Evolutionary conservation across 306 rosid genomes (phyloP).

Genomic region (Sicyos edulis): DNA sequence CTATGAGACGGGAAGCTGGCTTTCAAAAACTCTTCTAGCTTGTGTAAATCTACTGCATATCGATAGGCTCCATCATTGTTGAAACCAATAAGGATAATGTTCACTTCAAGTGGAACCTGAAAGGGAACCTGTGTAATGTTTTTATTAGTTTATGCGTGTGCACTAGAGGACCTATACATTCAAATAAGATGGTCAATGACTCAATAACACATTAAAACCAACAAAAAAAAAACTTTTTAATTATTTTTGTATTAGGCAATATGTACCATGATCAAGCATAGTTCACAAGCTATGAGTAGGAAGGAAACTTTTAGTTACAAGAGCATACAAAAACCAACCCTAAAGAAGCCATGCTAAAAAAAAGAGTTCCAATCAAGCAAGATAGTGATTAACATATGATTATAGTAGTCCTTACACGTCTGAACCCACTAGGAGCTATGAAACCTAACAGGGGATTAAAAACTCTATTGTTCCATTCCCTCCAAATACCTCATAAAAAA

Average conservation of each 20-base stretch:
- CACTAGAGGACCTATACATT: neutral
- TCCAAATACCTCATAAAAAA: neutral
- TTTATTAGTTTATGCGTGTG: constrained; percentile 8
- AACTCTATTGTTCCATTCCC: neutral
- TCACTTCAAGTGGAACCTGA: constrained; percentile 94
- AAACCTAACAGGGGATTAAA: neutral
- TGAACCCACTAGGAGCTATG: neutral
- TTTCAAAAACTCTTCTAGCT: constrained; percentile 62
- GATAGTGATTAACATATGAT: neutral
- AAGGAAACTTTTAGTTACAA: neutral
- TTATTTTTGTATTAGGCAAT: neutral
- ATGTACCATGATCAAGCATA: neutral
- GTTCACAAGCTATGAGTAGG: neutral
- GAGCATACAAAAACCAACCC: neutral
- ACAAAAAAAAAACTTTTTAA: neutral
- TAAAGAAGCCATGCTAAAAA: neutral
- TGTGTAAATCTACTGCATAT: constrained; percentile 50
- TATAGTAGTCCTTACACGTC: neutral
- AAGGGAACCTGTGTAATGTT: constrained; percentile 62
- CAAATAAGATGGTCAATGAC: neutral
- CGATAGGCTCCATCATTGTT: constrained; percentile 79
- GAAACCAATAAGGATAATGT: constrained; percentile 76
- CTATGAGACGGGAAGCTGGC: constrained; percentile 75
- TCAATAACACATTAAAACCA: too few relatives aligned
- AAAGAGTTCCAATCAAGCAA: neutral